Percentiles rank a stretch among this genome's conserved stretches.
Conservation (phyloP, 345 rosid species). For the Linum lewisii region DNA sequence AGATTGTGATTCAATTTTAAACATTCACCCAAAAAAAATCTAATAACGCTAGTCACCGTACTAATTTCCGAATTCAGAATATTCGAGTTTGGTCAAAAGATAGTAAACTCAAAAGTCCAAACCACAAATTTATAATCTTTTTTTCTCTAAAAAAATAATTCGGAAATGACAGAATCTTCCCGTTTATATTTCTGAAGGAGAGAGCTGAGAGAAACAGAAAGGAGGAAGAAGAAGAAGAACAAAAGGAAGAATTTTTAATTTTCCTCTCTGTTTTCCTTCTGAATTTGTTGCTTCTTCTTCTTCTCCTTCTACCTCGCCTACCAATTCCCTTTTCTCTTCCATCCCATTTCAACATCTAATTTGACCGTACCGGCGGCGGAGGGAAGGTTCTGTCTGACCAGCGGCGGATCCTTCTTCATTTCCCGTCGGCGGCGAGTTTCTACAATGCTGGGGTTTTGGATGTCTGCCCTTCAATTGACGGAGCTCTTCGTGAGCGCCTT, state of each 20-base stretch:
- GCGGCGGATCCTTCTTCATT: conserved; percentile 15
- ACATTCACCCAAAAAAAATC: no score
- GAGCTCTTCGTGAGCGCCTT: conserved; percentile 73
- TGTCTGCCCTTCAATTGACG: conserved; percentile 49
- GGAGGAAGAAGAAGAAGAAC: no score
- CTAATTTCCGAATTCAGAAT: no score
- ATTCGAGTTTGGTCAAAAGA: no score
- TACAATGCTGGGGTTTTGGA: conserved; percentile 57
- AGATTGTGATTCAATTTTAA: no score
- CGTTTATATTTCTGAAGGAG: no score
- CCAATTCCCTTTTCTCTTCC: conserved; percentile 6
- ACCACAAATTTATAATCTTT: no score
- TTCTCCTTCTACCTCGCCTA: neutral
- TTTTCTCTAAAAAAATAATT: no score
- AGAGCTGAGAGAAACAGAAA: no score
- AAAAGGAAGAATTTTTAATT: neutral
- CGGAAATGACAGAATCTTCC: no score
- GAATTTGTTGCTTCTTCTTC: neutral
- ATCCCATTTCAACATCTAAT: conserved; percentile 3
- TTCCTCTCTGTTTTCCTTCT: neutral
- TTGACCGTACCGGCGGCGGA: conserved; percentile 10
- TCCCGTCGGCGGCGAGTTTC: neutral
- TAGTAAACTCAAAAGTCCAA: no score
- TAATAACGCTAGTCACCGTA: no score
- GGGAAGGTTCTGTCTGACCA: neutral